phyloP scores from a whole-genome alignment of 306 rosid species.

The Vigna radiata region DNA sequence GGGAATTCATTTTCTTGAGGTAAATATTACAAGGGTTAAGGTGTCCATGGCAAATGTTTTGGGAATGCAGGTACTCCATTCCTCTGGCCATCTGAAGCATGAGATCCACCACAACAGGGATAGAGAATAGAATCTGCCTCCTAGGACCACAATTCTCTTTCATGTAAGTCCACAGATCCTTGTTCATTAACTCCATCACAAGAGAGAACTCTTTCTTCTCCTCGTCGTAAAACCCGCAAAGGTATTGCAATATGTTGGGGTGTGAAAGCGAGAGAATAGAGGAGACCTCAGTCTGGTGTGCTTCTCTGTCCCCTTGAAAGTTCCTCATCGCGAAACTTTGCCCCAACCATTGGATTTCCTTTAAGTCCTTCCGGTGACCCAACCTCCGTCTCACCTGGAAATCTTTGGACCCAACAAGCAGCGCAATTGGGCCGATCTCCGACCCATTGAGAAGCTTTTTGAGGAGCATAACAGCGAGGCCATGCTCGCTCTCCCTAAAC shows the following conservation, averaged over 20 bases:
- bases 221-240: slow-evolving; percentile 76
- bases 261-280: slow-evolving; percentile 72
- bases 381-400: slow-evolving; percentile 72
- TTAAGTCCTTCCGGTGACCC: slow-evolving; percentile 65
- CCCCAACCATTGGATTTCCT: slow-evolving; percentile 95
- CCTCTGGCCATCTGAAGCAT: slow-evolving; percentile 98
- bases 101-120: slow-evolving; percentile 79
- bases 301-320: slow-evolving; percentile 62
- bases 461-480: slow-evolving; percentile 59
- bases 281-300: slow-evolving; percentile 56
- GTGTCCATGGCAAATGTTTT: slow-evolving; percentile 76
- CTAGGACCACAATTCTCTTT: slow-evolving; percentile 80
- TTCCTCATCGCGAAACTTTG: slow-evolving; percentile 74
- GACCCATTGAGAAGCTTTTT: slow-evolving; percentile 58
- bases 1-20: slow-evolving; percentile 64
- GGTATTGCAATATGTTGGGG: slow-evolving; percentile 73
- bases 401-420: slow-evolving; percentile 66
- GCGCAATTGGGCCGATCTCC: slow-evolving; percentile 58
- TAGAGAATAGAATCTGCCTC: slow-evolving; percentile 73
- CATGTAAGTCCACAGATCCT: slow-evolving; percentile 70
- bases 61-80: slow-evolving; percentile 81
- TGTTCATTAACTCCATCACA: slow-evolving; percentile 80
- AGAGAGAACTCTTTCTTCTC: slow-evolving; percentile 76
- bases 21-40: slow-evolving; percentile 72
- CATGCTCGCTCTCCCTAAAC: slow-evolving; percentile 59